Conservation (phyloP, 768 basidiomycete species). For the Dioszegia aurantiaca region DNA sequence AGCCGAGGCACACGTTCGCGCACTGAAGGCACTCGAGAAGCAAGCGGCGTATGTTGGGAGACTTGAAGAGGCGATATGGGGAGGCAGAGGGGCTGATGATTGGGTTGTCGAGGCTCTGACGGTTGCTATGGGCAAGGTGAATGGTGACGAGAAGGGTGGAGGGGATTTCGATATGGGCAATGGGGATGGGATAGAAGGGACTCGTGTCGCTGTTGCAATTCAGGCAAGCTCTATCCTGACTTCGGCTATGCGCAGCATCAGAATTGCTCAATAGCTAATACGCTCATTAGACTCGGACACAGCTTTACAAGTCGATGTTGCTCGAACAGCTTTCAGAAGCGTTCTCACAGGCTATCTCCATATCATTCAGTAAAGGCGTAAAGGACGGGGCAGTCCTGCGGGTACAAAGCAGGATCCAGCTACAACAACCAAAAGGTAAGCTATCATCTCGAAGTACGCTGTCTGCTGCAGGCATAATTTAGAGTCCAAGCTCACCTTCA, state of each 20-base stretch:
- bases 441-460: too few species aligned
- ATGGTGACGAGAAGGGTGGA: too few species aligned
- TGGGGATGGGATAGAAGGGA: conserved; percentile 26
- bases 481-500: too few species aligned
- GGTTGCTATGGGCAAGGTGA: conserved; percentile 12
- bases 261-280: conserved; percentile 11
- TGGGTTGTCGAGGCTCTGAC: conserved; percentile 32
- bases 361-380: conserved; percentile 3
- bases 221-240: conserved; percentile 18
- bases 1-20: conserved; percentile 23
- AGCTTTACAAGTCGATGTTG: conserved; percentile 27
- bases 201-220: conserved; percentile 17
- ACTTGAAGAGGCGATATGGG: conserved; percentile 37
- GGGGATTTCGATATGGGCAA: too few species aligned
- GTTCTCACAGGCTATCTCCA: conserved; percentile 23
- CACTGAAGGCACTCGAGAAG: conserved; percentile 20
- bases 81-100: conserved; percentile 33
- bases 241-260: background rate
- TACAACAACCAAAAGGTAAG: conserved; percentile 24
- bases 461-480: too few species aligned
- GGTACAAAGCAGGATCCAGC: conserved; percentile 8
- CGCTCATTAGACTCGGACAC: conserved; percentile 8
- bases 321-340: conserved; percentile 36
- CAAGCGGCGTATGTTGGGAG: conserved; percentile 22
- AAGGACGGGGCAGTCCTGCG: conserved; percentile 9